Percentiles rank a stretch among this genome's conserved stretches.
Conservation (phyloP, 768 basidiomycete genomes). For the Pisolithus microcarpus region DNA sequence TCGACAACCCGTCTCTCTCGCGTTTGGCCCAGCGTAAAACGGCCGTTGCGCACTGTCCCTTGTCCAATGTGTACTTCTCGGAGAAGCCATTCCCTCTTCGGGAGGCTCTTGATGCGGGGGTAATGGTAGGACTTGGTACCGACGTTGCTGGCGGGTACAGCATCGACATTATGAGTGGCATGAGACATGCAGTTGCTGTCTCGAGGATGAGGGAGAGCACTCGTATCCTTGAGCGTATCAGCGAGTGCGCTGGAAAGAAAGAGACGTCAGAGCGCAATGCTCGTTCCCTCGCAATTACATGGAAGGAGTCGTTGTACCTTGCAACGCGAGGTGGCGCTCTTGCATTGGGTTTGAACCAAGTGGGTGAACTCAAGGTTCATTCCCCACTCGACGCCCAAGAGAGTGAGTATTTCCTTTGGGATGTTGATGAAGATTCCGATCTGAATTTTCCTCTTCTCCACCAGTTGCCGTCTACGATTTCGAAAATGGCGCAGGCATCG, state of each 20-base stretch:
- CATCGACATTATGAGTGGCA: constrained; percentile 66
- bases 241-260: background rate
- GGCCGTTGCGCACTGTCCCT: constrained; percentile 78
- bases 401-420: constrained; percentile 39
- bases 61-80: constrained; percentile 87
- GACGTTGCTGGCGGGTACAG: constrained; percentile 87
- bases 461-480: constrained; percentile 45
- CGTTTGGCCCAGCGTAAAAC: constrained; percentile 45
- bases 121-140: constrained; percentile 74
- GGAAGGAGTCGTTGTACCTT: constrained; percentile 76
- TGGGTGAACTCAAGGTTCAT: constrained; percentile 53
- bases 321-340: constrained; percentile 74
- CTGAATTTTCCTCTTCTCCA: background rate
- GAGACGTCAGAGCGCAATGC: background rate
- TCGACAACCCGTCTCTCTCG: constrained; percentile 43
- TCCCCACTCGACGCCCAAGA: constrained; percentile 69
- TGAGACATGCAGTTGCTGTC: constrained; percentile 72
- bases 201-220: constrained; percentile 63
- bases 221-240: constrained; percentile 20
- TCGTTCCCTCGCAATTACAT: constrained; percentile 49
- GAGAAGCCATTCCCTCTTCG: constrained; percentile 59
- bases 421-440: background rate
- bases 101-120: constrained; percentile 57
- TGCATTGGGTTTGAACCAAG: constrained; percentile 53
- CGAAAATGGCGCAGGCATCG: constrained; percentile 38